phyloP scores from a whole-genome alignment of 2,329 filamentous ascomycete species.

The Boeremia lycopersici region DNA sequence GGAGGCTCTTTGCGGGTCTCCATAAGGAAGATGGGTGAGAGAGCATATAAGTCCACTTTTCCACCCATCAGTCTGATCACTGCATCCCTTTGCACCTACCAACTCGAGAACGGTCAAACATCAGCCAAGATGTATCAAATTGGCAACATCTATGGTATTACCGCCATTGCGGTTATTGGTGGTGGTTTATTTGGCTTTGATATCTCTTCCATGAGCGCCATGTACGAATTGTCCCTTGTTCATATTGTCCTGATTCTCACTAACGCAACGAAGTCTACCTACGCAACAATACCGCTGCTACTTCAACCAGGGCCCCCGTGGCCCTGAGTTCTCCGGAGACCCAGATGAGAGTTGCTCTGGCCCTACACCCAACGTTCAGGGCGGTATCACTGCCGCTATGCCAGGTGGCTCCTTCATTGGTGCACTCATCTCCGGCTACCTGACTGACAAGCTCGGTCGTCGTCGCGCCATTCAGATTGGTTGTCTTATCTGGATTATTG shows the following conservation, averaged over 20 bases:
- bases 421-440: slow-evolving; percentile 63
- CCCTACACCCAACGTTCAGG: slow-evolving; percentile 62
- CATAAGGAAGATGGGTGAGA: background rate
- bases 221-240: slow-evolving; percentile 29
- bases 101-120: slow-evolving; percentile 1
- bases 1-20: slow-evolving; percentile 8
- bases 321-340: slow-evolving; percentile 43
- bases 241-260: background rate
- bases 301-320: slow-evolving; percentile 63
- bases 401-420: slow-evolving; percentile 72
- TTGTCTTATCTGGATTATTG: slow-evolving; percentile 60
- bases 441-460: slow-evolving; percentile 64
- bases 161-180: slow-evolving; percentile 65
- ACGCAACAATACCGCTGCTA: slow-evolving; percentile 73
- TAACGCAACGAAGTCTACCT: slow-evolving; percentile 55
- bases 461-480: slow-evolving; percentile 61
- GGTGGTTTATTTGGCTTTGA: slow-evolving; percentile 80
- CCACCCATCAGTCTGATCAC: background rate
- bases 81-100: slow-evolving; percentile 1
- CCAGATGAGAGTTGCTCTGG: slow-evolving; percentile 56
- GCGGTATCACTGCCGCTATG: slow-evolving; percentile 73
- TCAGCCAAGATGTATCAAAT: slow-evolving; percentile 47
- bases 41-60: slow-evolving; percentile 23
- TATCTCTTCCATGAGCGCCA: slow-evolving; percentile 72
- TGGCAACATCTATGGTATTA: slow-evolving; percentile 64